These are phyloP conservation scores for Lasiodiplodia sp. DNA, from an alignment of 2,329 filamentous ascomycete species.

Conservation along the genomic window DNA sequence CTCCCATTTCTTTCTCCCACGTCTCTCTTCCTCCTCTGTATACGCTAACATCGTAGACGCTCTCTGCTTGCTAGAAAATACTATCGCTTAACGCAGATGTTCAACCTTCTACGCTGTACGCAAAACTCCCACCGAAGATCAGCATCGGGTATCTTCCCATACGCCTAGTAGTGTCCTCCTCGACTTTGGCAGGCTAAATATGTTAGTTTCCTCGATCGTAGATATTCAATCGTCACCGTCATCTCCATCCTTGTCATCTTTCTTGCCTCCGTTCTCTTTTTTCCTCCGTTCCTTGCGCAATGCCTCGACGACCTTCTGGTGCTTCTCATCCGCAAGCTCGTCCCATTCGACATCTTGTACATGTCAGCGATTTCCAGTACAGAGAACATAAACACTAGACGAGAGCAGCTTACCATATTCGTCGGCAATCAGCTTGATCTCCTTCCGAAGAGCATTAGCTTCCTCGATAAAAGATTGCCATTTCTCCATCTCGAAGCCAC, in stretches of 20 bases:
- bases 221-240: neutral
- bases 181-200: neutral
- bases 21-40: neutral
- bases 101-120: neutral
- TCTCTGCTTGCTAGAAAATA: neutral
- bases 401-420: slow-evolving; percentile 66
- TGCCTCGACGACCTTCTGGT: slow-evolving; percentile 64
- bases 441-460: slow-evolving; percentile 76
- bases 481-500: slow-evolving; percentile 75
- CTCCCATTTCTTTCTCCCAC: neutral
- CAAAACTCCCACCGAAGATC: neutral
- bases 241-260: slow-evolving; percentile 27
- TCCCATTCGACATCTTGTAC: slow-evolving; percentile 82
- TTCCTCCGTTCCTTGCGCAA: slow-evolving; percentile 57
- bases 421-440: slow-evolving; percentile 80
- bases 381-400: neutral
- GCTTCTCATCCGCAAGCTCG: slow-evolving; percentile 74
- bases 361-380: neutral
- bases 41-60: neutral
- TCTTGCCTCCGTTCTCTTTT: slow-evolving; percentile 38
- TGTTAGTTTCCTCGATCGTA: neutral
- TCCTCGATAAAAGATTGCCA: slow-evolving; percentile 85
- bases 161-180: neutral
- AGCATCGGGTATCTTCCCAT: neutral
- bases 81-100: neutral